phyloP scores from a whole-genome alignment of 345 rosid species.

The Murraya koenigii region DNA sequence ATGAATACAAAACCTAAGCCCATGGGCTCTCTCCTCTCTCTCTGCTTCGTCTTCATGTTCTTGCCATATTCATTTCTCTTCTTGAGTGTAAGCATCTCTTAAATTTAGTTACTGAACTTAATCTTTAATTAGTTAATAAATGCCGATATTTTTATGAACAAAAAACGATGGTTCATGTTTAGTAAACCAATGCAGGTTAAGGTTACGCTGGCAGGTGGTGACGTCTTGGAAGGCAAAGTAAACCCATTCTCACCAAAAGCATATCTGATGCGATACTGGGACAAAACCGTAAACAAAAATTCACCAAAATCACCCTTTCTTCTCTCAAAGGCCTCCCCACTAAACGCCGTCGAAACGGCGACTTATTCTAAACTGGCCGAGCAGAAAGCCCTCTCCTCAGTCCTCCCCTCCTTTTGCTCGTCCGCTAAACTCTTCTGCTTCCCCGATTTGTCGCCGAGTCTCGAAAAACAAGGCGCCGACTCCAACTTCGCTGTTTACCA shows the following conservation, averaged over 20 bases:
- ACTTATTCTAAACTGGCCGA: conserved; percentile 66
- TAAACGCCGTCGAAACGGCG: conserved; percentile 61
- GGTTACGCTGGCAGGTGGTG: conserved; percentile 32
- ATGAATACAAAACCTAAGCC: neutral
- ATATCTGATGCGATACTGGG: conserved; percentile 78
- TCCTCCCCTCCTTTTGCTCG: conserved; percentile 69
- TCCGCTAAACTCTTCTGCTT: conserved; percentile 82
- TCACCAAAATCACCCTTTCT: conserved; percentile 52
- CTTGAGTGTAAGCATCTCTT: conserved; percentile 21
- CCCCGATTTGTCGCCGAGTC: conserved; percentile 46
- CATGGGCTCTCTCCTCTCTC: neutral
- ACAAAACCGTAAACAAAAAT: conserved; percentile 51
- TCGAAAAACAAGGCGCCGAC: conserved; percentile 43
- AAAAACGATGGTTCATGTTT: neutral
- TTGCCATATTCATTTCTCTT: neutral
- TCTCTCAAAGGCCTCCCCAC: conserved; percentile 77
- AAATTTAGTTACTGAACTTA: neutral
- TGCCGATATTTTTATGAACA: too few species aligned
- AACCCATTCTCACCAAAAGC: conserved; percentile 81
- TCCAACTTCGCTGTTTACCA: conserved; percentile 50
- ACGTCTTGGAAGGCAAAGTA: conserved; percentile 22
- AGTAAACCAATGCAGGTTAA: conserved; percentile 39
- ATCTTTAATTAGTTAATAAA: too few species aligned
- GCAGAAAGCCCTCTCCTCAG: conserved; percentile 48
- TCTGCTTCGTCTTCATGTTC: neutral